A percentile compares a stretch with the other conserved stretches of the same genome.
Conservation (phyloP, 2,329 filamentous ascomycete genomes). For the Zopfia rhizophila region DNA sequence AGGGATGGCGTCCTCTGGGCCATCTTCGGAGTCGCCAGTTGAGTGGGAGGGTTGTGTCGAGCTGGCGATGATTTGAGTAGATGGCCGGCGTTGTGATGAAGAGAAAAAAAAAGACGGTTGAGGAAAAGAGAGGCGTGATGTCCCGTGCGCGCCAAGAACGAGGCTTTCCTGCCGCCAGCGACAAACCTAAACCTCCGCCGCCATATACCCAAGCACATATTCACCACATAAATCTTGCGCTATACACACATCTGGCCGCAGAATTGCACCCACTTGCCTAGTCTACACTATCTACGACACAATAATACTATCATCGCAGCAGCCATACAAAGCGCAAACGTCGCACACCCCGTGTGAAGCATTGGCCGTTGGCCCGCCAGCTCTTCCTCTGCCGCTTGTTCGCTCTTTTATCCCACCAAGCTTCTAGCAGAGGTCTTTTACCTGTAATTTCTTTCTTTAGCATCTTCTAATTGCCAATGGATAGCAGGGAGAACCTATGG, state of each 20-base stretch:
- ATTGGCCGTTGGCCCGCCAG: constrained; percentile 40
- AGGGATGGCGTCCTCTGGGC: constrained; percentile 74
- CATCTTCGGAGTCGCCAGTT: constrained; percentile 76
- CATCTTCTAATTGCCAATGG: constrained; percentile 46
- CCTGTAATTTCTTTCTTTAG: constrained; percentile 16
- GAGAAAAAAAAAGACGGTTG: constrained; percentile 32
- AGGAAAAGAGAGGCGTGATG: constrained; percentile 10
- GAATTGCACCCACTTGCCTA: too few species aligned
- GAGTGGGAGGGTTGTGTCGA: constrained; percentile 63
- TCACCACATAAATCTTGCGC: too few species aligned
- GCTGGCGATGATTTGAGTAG: constrained; percentile 80
- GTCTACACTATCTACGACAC: too few species aligned
- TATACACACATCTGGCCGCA: too few species aligned
- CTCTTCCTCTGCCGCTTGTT: constrained; percentile 43
- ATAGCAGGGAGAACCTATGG: constrained; percentile 68
- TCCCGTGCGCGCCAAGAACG: constrained; percentile 8
- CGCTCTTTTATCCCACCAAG: constrained; percentile 48
- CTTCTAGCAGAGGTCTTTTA: constrained; percentile 32
- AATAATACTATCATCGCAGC: too few species aligned
- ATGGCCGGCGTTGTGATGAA: constrained; percentile 66
- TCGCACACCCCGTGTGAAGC: too few species aligned
- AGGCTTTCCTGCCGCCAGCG: too few species aligned
- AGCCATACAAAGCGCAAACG: neutral
- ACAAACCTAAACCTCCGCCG: too few species aligned
- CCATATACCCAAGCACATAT: too few species aligned